These are phyloP conservation scores for Pseudophaeomoniella oleicola DNA, from an alignment of 2,329 filamentous ascomycete species.

Conservation along the genomic window DNA sequence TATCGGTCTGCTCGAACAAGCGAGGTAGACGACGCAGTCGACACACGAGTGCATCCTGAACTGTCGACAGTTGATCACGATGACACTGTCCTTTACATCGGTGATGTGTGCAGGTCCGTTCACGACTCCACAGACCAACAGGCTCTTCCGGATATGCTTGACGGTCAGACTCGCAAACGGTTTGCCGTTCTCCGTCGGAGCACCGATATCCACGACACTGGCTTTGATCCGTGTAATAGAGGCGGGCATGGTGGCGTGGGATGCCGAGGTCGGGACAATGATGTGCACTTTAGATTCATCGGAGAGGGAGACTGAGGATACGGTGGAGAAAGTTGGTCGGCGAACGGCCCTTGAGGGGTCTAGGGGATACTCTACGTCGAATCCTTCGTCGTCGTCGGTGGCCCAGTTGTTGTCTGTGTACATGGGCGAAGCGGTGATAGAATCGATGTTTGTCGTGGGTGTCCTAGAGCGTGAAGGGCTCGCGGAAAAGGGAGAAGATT, in stretches of 20 bases:
- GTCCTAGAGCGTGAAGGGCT: constrained; percentile 11
- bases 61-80: constrained; percentile 71
- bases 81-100: constrained; percentile 52
- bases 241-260: constrained; percentile 57
- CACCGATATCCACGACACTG: constrained; percentile 70
- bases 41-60: constrained; percentile 82
- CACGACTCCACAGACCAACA: constrained; percentile 68
- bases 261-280: constrained; percentile 57
- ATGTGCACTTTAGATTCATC: constrained; percentile 58
- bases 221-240: constrained; percentile 53
- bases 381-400: constrained; percentile 14
- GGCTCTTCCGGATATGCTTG: constrained; percentile 52
- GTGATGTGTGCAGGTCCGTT: constrained; percentile 75
- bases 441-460: constrained; percentile 5
- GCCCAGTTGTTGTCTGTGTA: constrained; percentile 20
- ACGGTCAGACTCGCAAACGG: constrained; percentile 59
- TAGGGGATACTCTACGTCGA: constrained; percentile 18
- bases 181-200: constrained; percentile 35
- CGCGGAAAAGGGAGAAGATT: constrained; percentile 19
- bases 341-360: constrained; percentile 13
- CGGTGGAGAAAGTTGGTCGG: constrained; percentile 49
- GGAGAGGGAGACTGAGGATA: constrained; percentile 47
- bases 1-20: constrained; percentile 71
- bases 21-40: constrained; percentile 70
- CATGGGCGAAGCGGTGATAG: constrained; percentile 6